Percentiles rank a stretch among this genome's conserved stretches.
phyloP scores from a whole-genome alignment of 2,329 filamentous ascomycete species.

The Pleomassaria siparia region DNA sequence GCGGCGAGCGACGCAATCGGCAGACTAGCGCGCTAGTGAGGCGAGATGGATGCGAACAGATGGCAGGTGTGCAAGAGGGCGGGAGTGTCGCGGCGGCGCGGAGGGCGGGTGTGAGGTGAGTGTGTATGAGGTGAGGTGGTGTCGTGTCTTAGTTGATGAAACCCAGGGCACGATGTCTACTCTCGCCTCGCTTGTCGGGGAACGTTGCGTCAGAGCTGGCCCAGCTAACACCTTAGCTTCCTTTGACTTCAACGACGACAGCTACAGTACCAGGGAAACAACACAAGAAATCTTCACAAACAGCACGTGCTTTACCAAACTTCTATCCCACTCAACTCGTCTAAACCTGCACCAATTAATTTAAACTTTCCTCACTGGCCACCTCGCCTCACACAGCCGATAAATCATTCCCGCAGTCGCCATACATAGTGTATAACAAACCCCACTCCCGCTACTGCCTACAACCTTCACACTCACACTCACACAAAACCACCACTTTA shows the following conservation, averaged over 20 bases:
- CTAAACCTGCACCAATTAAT: neutral
- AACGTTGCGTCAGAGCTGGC: neutral
- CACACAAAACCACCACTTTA: conserved; percentile 24
- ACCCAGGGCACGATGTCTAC: neutral
- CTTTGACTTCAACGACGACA: neutral
- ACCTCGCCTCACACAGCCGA: conserved; percentile 2
- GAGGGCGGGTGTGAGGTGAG: neutral
- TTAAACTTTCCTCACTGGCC: neutral
- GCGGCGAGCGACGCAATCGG: conserved; percentile 8
- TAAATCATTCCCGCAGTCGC: conserved; percentile 1
- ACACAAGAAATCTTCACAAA: neutral
- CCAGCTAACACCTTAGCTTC: neutral
- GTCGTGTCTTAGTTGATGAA: neutral
- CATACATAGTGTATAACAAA: neutral
- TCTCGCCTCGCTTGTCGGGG: neutral
- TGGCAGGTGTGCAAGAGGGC: neutral
- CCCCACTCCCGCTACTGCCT: conserved; percentile 4
- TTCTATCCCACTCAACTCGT: neutral
- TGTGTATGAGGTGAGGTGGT: neutral
- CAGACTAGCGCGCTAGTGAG: conserved; percentile 11
- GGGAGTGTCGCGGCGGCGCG: neutral
- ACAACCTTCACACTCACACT: conserved; percentile 3
- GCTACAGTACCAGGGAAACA: neutral
- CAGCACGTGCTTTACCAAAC: neutral
- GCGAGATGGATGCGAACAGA: neutral